Evolutionary conservation across 306 rosid genomes (phyloP).

Genomic region (Styphnolobium japonicum): DNA sequence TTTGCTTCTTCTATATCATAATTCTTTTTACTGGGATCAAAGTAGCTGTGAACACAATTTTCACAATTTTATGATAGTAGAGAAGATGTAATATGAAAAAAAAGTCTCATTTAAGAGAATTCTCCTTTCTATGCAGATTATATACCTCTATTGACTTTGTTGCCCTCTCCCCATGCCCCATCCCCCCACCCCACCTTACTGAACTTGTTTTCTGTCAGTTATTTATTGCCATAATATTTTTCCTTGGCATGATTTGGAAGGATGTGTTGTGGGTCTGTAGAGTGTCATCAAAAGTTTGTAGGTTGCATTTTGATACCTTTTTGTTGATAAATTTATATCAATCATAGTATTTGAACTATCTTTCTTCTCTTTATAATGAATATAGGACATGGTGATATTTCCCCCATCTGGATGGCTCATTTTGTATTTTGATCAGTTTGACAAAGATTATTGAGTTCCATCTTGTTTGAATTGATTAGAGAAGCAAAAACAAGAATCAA

Average conservation of each 20-base stretch:
- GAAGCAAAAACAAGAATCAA: not conserved
- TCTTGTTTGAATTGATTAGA: not conserved
- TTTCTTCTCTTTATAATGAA: not conserved
- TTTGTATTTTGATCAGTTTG: not conserved
- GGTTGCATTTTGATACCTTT: not conserved
- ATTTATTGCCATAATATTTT: not conserved
- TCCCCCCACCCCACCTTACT: not conserved
- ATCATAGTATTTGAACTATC: not conserved
- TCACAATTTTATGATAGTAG: constrained; percentile 7
- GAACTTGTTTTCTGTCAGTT: not conserved
- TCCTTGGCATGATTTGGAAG: not conserved
- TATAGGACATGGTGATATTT: not conserved
- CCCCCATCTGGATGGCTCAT: not conserved
- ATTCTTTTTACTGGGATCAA: not conserved
- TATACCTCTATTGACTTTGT: not conserved
- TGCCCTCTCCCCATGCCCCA: too few relatives aligned
- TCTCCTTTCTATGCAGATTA: not conserved
- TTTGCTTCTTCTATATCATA: not conserved
- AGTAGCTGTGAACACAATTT: not conserved
- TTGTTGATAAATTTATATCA: not conserved
- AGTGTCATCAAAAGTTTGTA: not conserved
- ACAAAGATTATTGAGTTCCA: not conserved
- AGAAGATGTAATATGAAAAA: not conserved
- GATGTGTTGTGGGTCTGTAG: not conserved
- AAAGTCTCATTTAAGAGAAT: not conserved